Evolutionary conservation across 768 basidiomycete species (phyloP), one percentile per base, ranked within the genome.

Genomic region (Calocera cornea): DNA sequence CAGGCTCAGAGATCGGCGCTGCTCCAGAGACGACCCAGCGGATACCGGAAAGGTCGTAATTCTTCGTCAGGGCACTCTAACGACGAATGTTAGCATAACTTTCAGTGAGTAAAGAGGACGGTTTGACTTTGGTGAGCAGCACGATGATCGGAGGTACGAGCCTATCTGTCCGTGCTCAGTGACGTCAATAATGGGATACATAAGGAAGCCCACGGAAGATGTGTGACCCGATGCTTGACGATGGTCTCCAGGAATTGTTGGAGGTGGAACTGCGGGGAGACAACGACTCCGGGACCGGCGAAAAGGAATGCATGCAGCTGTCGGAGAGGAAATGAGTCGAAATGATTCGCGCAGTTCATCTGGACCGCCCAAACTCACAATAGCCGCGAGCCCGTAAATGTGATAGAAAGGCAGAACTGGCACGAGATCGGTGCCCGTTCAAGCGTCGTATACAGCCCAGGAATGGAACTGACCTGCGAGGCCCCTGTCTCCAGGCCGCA

Each of bases 371-470:
- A n/a, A n/a, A 74, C 80, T 69, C 64, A 85, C 82, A 74, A 82
- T 84, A 67, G 86, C 81, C 22, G 86, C 80, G 27, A 88, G 73
- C 17, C 87, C 87, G 73, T 87, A 88, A 8, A 87, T 87, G 71
- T 88, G 86, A 73, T 83, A 87, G 11, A 87, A 71, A 14, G 86
- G 86, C 27, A 87, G 77, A 27, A 84, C 86, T 44, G n/a, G n/a
- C n/a, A n/a, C n/a, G n/a, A n/a, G n/a, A n/a, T n/a, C n/a, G n/a
- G n/a, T n/a, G 36, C 34, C 41, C 44, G 1, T 29, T 65, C 24
- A 17, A 27, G 16, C 54, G 12, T 65, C 22, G 1, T 27, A 17
- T 7, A 5, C 5, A 27, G 14, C 5, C 36, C 1, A 14, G 8
- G 14, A 40, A 8, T 12, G 19, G 14, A 14, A 60, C 54, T 10